Conservation (phyloP, 495 filamentous ascomycete species). For the Choiromyces venosus region DNA sequence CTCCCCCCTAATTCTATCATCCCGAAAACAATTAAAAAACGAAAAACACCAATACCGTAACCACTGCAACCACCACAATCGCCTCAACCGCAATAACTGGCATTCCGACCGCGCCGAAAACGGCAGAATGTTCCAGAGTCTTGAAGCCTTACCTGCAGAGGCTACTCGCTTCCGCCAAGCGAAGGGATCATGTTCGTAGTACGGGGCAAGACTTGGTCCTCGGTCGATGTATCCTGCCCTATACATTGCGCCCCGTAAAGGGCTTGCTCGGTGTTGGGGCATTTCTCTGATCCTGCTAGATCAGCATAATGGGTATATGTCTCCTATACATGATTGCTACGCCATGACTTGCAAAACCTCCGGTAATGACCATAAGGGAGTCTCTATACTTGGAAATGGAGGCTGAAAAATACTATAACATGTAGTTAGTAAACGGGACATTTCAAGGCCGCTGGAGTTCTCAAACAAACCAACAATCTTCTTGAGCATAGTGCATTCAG, state of each 20-base stretch:
- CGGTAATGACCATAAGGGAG: not conserved
- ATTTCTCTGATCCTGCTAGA: no score
- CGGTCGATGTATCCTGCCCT: no score
- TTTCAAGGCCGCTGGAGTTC: not conserved
- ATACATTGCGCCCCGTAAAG: not conserved
- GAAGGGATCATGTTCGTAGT: not conserved
- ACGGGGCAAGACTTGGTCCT: no score
- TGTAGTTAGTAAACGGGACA: not conserved
- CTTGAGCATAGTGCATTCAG: not conserved
- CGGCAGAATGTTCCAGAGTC: not conserved
- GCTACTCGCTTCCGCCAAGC: not conserved
- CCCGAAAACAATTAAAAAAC: not conserved
- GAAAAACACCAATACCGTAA: not conserved
- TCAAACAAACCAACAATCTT: not conserved
- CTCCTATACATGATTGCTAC: not conserved
- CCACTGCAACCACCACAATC: no score
- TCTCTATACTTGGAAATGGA: not conserved
- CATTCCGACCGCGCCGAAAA: not conserved
- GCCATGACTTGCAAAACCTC: not conserved
- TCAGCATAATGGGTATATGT: not conserved
- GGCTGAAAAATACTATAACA: not conserved
- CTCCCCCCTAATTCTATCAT: not conserved
- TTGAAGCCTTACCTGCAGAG: not conserved
- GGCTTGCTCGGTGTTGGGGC: not conserved
- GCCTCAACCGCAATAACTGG: not conserved